Evolutionary conservation across 208 protist species (phyloP).

Genomic region (Trypanosoma rangeli): DNA sequence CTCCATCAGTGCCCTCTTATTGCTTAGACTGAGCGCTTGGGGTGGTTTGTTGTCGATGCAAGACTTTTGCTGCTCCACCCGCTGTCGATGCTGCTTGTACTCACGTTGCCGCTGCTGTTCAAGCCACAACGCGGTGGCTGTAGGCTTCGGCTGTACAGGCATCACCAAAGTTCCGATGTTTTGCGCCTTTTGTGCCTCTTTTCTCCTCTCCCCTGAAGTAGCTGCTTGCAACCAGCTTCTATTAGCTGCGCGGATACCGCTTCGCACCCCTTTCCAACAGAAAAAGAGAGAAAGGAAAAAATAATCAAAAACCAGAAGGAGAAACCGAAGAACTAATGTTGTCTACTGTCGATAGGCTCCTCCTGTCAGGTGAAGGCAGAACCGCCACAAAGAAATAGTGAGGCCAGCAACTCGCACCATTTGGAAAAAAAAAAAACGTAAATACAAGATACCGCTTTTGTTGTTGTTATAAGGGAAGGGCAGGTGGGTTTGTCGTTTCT

Average conservation of each 20-base stretch:
- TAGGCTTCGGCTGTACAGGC: conserved; percentile 20
- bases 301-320: neutral
- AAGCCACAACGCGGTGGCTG: conserved; percentile 19
- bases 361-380: neutral
- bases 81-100: conserved; percentile 55
- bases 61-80: conserved; percentile 38
- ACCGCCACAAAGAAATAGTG: neutral
- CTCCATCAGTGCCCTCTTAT: conserved; percentile 32
- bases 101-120: conserved; percentile 47
- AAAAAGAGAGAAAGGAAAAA: neutral
- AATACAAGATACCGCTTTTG: neutral
- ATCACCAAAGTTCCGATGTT: neutral
- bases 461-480: neutral
- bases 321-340: neutral
- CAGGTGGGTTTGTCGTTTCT: no score
- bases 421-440: neutral
- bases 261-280: neutral
- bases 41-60: conserved; percentile 55
- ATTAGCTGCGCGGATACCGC: neutral
- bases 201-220: neutral
- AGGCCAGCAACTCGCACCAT: neutral
- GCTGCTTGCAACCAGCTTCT: neutral
- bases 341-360: neutral
- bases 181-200: neutral
- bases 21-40: conserved; percentile 35